Evolutionary conservation across 2,329 filamentous ascomycete species (phyloP), one percentile per base, ranked within the genome.

Genomic region (Aspergillus fructus): DNA sequence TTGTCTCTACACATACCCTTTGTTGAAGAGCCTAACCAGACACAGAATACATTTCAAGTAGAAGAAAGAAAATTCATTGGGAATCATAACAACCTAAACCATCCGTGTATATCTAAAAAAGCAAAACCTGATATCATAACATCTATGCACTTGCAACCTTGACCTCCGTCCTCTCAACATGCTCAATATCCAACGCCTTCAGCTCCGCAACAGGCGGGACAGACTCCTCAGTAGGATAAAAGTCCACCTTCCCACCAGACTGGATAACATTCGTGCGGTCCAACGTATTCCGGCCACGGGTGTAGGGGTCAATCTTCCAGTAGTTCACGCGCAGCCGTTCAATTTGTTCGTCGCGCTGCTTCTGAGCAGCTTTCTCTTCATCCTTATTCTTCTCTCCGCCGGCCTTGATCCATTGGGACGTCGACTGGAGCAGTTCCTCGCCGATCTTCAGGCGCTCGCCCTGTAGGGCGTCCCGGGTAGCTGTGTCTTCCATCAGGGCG

Each of bases 301-400:
- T 71, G 72, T 93, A 96, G 0, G 91, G 91, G 75, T 99, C 94
- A 42, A 97, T 74, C 47, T 82, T 82, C 93, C 93, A 99, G 77
- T 97, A 97, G 65, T 90, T 90, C 46, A 83, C 81, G 50, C 82
- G 81, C 65, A 97, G 70, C 59, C 83, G 76, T 51, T 81, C 81
- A 1, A 89, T 88, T 17, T 94, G 66, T 8, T 79, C 76, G 19
- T 84, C 78, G 49, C 91, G 80, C 70, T 83, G 81, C 34, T 76
- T 75, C 69, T 85, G 83, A 56, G 83, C 68, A 6, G 77, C 71
- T 12, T 76, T 75, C 40, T 77, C 73, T 58, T 83, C 77, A 11
- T 72, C 71, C 5, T 71, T 56, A 33, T 72, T 69, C 43, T 77
- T 74, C 15, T 76, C 74, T 37, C 79, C 77, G 2, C 76, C 73